phyloP scores from a whole-genome alignment of 2,329 filamentous ascomycete species.

The Oidium heveae region DNA sequence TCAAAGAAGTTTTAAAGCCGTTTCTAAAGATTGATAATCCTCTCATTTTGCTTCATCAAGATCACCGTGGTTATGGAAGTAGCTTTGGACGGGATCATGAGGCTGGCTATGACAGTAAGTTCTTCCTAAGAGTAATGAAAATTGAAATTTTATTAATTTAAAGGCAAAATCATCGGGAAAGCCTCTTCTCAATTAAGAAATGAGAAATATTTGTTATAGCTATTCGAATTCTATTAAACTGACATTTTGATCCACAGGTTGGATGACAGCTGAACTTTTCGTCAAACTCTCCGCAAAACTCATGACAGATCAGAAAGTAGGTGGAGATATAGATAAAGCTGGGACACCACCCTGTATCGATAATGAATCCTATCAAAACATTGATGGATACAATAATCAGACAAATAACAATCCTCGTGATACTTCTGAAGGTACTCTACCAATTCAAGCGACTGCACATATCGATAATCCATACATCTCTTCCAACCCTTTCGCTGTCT shows the following conservation, averaged over 20 bases:
- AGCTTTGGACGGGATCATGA: constrained; percentile 19
- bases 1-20: constrained; percentile 22
- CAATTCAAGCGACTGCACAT: neutral
- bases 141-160: neutral
- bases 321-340: neutral
- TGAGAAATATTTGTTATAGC: no score
- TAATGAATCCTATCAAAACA: neutral
- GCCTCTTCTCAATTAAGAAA: neutral
- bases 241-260: constrained; percentile 8
- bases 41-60: constrained; percentile 15
- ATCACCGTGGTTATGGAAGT: constrained; percentile 12
- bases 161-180: neutral
- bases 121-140: constrained; percentile 1
- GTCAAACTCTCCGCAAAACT: constrained; percentile 13
- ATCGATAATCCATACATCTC: neutral
- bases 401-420: neutral
- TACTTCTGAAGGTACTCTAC: neutral
- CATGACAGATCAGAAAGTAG: constrained; percentile 3
- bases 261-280: constrained; percentile 20
- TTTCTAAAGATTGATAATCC: constrained; percentile 19
- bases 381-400: neutral
- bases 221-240: no score
- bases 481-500: neutral
- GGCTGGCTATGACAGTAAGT: constrained; percentile 33
- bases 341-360: neutral